Evolutionary conservation across 352 stramenopile species (phyloP), one percentile per base, ranked within the genome.

Genomic region (Pythium monospermum): DNA sequence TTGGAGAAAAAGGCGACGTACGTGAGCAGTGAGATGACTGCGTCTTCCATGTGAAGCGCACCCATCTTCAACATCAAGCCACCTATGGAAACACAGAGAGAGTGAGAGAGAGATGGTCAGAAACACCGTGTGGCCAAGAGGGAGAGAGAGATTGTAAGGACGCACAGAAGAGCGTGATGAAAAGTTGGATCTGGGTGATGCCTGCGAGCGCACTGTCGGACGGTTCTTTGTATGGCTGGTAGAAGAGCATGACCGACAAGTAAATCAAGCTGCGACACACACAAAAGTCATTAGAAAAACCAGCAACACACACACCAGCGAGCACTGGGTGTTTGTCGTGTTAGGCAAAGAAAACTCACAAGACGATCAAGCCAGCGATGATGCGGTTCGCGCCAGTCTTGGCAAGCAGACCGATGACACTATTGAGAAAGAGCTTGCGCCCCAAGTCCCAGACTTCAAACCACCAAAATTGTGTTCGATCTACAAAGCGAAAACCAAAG

Each of bases 371-470:
- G 1, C 71, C 79, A 2, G 74, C 67, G 39, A 88, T 84, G 51
- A 87, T 83, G 3, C 76, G 69, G 55, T 85, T 88, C 3, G 73
- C 76, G 5, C 73, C 74, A 11, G 76, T 61, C 28, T 85, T 86
- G 5, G 71, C 73, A n/a, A 82, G 49, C 2, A 91, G 46, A 15
- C 64, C 73, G 36, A 91, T 61, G 6, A 91, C 38, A 46, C 76
- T 85, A 51, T 85, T 91, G 12, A 91, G 58, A 31, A 73, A 77
- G 28, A 88, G 68, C 46, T 91, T 91, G 15, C 79, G 70, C 1
- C 65, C 57, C n/a, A 91, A 59, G 23, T 91, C 76, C 68, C 76
- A 85, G 2, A 91, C 78, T 58, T 88, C 76, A 39, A 86, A 91
- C 72, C 74, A 91, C 79, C 76, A 91, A 43, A 87, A 91, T 4